Evolutionary conservation across 1,284 basidiomycete genomes (phyloP), one percentile per base, ranked within the genome.

Genomic region (Tausonia pullulans): DNA sequence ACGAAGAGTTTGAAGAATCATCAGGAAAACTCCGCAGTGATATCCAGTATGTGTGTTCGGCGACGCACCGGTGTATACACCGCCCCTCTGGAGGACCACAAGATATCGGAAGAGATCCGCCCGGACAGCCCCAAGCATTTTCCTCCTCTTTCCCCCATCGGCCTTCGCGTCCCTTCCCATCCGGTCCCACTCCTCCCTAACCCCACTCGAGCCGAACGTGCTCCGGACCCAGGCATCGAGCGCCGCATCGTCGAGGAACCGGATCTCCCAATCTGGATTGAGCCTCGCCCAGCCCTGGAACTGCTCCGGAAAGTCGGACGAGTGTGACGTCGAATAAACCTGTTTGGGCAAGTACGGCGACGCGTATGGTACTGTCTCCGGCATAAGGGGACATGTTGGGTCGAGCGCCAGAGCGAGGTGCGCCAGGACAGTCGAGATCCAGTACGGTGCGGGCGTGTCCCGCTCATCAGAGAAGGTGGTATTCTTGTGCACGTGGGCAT

Each of bases 201-300:
- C 5, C n/a, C 27, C 40, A 0, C 14, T n/a, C 6, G 27, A 44
- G 4, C 57, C 39, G 16, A 65, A 65, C 5, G 50, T 65, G 2
- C 11, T 14, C n/a, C 54, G 6, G 27, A 59, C 54, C 64, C 64
- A 65, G 9, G 8, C 40, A 39, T 65, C 60, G 27, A 65, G 45
- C 46, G 64, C 55, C 6, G 16, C 10, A 8, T 62, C 60, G n/a
- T 59, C 57, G 44, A 65, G 60, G 49, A 58, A 65, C 14, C 60
- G 59, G 48, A 65, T 45, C 4, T 40, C 13, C 46, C 43, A 62
- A 9, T 51, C 43, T 3, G 64, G 56, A 16, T 65, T 61, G 13
- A 53, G 55, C n/a, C 27, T 60, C 39, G 50, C 58, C 64, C 64
- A 65, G 41, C 55, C 55, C 16, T 56, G 44, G 56, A 65, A 60